Evolutionary conservation across 441 rosid genomes (phyloP), one percentile per base, ranked within the genome.

Genomic region (Gossypium lobatum): DNA sequence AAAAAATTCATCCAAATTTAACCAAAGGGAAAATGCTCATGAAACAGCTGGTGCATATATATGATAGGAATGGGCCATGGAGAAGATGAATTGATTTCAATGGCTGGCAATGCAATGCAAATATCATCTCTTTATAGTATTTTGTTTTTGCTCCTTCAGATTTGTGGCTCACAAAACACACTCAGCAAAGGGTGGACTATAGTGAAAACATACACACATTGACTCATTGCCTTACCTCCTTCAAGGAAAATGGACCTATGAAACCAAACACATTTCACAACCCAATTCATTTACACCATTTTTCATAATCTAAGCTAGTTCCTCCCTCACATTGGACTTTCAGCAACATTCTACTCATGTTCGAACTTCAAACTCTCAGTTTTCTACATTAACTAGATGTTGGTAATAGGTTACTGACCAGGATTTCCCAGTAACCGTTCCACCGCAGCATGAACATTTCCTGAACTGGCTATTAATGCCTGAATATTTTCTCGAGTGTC

Each of bases 381-480:
- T 31, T 31, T 52, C 26, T 18, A 42, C 48, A 70, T 28, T n/a
- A 54, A 34, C 3, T 1, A 26, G 50, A 10, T 45, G 8, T 54
- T 31, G 13, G 52, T 6, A 68, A 10, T 54, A 58, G 74, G 34
- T 80, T 81, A 87, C 70, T 74, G 83, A 46, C 91, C 88, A 3
- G 79, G 53, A 71, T 82, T 87, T 64, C 90, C 90, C 79, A 89
- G 66, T 65, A 89, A 90, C 23, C 89, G 89, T 80, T 89, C 94
- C n/a, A 89, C 91, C 4, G 94, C 94, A 79, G 92, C 94, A 75
- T 88, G 90, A 76, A 89, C 92, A 53, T 89, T 88, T 70, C 94
- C 91, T 39, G 89, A 82, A 57, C 88, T 86, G 9, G 94, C 90
- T 17, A 80, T 81, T 59, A 89, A 79, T 54, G 94, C 91, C 73